A percentile compares a stretch with the other conserved stretches of the same genome.
phyloP scores from a whole-genome alignment of 139 green algal genomes.

The Tetradesmus obliquus region DNA sequence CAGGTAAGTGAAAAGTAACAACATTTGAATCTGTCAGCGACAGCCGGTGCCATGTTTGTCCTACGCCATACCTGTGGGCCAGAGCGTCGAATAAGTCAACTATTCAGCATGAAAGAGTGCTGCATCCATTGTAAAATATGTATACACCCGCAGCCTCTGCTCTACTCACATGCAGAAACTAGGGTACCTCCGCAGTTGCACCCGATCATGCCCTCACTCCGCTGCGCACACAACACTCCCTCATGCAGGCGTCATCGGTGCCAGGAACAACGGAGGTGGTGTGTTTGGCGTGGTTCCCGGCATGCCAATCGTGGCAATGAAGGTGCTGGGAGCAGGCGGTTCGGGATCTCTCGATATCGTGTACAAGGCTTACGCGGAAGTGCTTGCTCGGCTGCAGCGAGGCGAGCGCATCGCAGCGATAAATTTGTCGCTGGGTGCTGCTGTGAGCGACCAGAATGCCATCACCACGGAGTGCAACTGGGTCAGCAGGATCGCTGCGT shows the following conservation, averaged over 20 bases:
- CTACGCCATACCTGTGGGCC: too few relatives aligned
- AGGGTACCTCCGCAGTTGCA: too few relatives aligned
- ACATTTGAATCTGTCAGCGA: not conserved
- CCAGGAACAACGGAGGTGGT: conserved; percentile 20
- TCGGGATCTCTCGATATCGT: conserved; percentile 15
- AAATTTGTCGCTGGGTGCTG: conserved; percentile 7
- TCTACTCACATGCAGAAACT: too few relatives aligned
- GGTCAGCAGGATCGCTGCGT: not conserved
- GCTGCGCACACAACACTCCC: not conserved
- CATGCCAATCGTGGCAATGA: conserved; percentile 24
- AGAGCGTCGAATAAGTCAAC: too few relatives aligned
- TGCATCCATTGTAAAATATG: too few relatives aligned
- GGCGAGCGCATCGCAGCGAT: conserved; percentile 27
- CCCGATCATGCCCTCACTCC: not conserved
- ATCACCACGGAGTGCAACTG: conserved; percentile 4
- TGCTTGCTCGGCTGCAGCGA: conserved; percentile 14
- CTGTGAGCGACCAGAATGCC: not conserved
- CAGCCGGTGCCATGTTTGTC: not conserved
- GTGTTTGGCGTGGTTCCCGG: conserved; percentile 15
- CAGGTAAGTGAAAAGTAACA: not conserved
- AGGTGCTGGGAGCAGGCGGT: conserved; percentile 2
- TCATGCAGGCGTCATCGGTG: conserved; percentile 30
- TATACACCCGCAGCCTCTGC: too few relatives aligned
- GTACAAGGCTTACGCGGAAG: conserved; percentile 24
- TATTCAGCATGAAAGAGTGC: too few relatives aligned